phyloP scores from a whole-genome alignment of 2,329 filamentous ascomycete genomes.

The Fusarium odoratissimum region DNA sequence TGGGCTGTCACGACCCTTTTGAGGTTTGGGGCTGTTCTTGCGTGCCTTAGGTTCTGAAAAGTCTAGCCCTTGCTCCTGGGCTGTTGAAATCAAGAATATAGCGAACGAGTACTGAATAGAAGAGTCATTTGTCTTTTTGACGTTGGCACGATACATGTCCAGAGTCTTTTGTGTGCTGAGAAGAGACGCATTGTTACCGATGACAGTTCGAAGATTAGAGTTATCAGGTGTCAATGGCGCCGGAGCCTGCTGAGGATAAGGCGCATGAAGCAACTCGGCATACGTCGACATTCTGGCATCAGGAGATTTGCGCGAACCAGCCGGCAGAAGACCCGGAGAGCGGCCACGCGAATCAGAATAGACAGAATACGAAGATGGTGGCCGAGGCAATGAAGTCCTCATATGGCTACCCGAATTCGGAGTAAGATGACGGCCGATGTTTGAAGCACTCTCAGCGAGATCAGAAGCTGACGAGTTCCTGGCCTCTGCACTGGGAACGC shows the following conservation, averaged over 20 bases:
- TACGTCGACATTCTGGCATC: constrained; percentile 66
- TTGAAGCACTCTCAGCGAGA: constrained; percentile 60
- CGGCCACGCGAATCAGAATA: constrained; percentile 77
- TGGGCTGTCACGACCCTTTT: constrained; percentile 60
- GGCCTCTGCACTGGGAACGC: constrained; percentile 56
- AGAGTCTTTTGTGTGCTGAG: constrained; percentile 93
- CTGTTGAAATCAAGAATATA: constrained; percentile 90
- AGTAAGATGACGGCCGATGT: constrained; percentile 71
- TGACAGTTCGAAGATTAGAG: constrained; percentile 77
- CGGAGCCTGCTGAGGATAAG: constrained; percentile 82
- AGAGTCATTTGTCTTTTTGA: constrained; percentile 94
- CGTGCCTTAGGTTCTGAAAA: constrained; percentile 58
- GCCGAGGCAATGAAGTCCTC: constrained; percentile 72
- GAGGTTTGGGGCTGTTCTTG: constrained; percentile 60
- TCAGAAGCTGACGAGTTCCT: constrained; percentile 64
- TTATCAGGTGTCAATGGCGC: constrained; percentile 81
- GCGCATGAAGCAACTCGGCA: constrained; percentile 71
- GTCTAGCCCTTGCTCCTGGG: constrained; percentile 78
- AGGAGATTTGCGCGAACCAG: constrained; percentile 65
- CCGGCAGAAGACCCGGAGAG: constrained; percentile 62
- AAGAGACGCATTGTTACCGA: constrained; percentile 91
- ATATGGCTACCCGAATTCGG: constrained; percentile 66
- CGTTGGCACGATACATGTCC: constrained; percentile 96
- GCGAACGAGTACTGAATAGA: constrained; percentile 97
- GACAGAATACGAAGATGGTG: constrained; percentile 80